These are phyloP conservation scores for Penicillium angulare DNA, from an alignment of 495 filamentous ascomycete genomes.

Conservation along the genomic window DNA sequence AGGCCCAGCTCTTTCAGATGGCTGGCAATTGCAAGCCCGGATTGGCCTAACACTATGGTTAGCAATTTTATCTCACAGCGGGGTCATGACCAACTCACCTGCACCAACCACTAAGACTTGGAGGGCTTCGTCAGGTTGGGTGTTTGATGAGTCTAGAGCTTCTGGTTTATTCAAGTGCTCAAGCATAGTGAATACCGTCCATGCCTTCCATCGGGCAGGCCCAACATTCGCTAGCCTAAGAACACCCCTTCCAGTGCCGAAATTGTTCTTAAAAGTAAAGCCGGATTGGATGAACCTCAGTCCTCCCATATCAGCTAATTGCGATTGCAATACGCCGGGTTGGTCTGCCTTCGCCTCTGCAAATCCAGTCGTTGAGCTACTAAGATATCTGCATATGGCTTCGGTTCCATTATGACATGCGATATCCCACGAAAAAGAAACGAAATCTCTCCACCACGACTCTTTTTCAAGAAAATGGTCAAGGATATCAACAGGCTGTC, in stretches of 20 bases:
- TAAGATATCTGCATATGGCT: slow-evolving; percentile 1
- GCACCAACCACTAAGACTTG: slow-evolving; percentile 1
- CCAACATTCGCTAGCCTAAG: slow-evolving; percentile 2
- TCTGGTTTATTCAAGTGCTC: neutral
- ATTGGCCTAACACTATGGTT: neutral
- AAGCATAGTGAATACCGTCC: slow-evolving; percentile 1
- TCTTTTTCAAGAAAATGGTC: slow-evolving; percentile 2
- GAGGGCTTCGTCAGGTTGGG: neutral
- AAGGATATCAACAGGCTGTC: neutral
- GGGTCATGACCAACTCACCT: neutral
- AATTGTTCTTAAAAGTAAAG: neutral
- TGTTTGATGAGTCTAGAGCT: neutral
- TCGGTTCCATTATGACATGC: slow-evolving; percentile 3
- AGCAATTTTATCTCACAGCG: no score
- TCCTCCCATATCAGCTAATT: neutral
- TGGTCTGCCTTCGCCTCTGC: neutral
- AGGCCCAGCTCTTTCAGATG: slow-evolving; percentile 2
- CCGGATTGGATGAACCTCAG: slow-evolving; percentile 4
- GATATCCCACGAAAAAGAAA: slow-evolving; percentile 4
- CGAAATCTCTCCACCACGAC: slow-evolving; percentile 2
- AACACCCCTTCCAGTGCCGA: neutral
- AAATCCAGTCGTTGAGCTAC: neutral
- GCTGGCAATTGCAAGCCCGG: neutral
- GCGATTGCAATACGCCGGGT: neutral
- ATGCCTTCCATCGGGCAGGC: slow-evolving; percentile 1